Evolutionary conservation across 148 eudicot species (phyloP).

Genomic region (Arbutus unedo): DNA sequence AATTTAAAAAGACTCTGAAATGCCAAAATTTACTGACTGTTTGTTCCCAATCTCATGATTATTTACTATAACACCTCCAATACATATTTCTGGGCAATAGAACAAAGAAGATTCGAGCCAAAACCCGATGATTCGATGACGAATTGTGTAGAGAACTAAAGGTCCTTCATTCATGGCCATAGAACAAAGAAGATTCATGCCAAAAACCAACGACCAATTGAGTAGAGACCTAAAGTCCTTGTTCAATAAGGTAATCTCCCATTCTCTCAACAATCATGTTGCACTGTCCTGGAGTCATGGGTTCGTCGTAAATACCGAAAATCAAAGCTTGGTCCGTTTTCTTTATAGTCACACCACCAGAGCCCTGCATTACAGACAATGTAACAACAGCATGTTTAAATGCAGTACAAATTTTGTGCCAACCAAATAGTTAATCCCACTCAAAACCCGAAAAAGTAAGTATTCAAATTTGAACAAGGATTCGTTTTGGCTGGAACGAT

Average conservation of each 20-base stretch:
- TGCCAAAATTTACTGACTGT: constrained; percentile 10
- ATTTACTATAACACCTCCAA: constrained; percentile 14
- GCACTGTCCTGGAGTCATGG: constrained; percentile 61
- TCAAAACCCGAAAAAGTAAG: neutral
- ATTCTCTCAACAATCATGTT: constrained; percentile 61
- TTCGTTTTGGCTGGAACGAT: too few relatives aligned
- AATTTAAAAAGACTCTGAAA: neutral
- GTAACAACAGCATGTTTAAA: neutral
- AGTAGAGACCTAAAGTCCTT: constrained; percentile 37
- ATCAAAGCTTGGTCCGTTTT: constrained; percentile 53
- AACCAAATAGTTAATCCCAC: neutral
- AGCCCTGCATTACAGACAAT: constrained; percentile 29
- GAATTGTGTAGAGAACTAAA: constrained; percentile 21
- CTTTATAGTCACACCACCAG: constrained; percentile 59
- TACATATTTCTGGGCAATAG: neutral
- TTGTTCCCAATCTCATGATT: neutral
- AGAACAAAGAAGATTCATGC: constrained; percentile 16
- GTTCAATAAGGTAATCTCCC: constrained; percentile 56
- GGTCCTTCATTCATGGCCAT: neutral
- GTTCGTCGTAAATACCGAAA: constrained; percentile 54
- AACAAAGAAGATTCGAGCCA: constrained; percentile 15
- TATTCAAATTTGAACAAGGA: too few relatives aligned
- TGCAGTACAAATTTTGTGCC: neutral
- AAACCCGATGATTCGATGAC: neutral
- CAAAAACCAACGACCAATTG: neutral